Evolutionary conservation across 2,329 filamentous ascomycete species (phyloP).

Genomic region (Scedosporium apiospermum): DNA sequence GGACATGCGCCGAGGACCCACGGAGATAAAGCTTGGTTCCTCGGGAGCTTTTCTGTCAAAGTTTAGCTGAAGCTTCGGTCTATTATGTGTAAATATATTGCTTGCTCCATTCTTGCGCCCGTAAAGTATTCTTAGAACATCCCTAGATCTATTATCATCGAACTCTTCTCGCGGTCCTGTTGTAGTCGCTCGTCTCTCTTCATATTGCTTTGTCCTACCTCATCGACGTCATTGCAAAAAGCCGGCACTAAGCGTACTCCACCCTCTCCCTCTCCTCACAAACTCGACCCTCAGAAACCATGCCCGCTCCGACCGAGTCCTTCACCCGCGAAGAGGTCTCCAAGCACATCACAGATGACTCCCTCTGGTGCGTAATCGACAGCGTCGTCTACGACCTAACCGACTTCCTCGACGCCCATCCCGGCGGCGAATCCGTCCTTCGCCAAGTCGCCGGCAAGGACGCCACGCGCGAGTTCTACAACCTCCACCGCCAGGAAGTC

Average conservation of each 20-base stretch:
- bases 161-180: not conserved
- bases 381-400: constrained; percentile 79
- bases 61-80: not conserved
- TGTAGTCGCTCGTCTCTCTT: not conserved
- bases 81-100: too few relatives aligned
- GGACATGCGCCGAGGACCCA: not conserved
- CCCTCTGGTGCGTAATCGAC: constrained; percentile 78
- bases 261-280: not conserved
- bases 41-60: not conserved
- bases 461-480: constrained; percentile 79
- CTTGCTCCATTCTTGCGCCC: too few relatives aligned
- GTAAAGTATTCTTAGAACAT: too few relatives aligned
- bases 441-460: constrained; percentile 73
- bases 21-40: not conserved
- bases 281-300: not conserved
- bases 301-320: constrained; percentile 29
- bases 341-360: constrained; percentile 65
- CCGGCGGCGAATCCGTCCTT: constrained; percentile 71
- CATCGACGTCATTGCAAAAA: not conserved
- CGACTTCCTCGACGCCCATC: constrained; percentile 78
- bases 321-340: constrained; percentile 59
- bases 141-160: too few relatives aligned
- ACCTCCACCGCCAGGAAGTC: constrained; percentile 86
- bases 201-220: not conserved
- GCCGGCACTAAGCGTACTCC: not conserved